Percentiles rank a stretch among this genome's conserved stretches.
Conservation (phyloP, 2,329 filamentous ascomycete genomes). For the Pseudofabraea citricarpa region DNA sequence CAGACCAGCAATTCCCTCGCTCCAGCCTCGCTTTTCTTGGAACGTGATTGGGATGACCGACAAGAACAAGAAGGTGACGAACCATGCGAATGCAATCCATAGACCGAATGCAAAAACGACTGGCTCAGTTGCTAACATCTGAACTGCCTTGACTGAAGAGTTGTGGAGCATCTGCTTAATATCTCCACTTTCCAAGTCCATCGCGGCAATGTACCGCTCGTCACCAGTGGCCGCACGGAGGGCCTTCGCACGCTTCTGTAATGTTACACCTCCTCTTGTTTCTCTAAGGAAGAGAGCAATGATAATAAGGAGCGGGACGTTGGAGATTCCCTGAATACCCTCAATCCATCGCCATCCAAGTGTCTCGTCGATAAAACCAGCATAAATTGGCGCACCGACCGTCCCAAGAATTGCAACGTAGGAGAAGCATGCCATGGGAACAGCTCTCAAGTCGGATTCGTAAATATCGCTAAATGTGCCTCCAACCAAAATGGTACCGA, state of each 20-base stretch:
- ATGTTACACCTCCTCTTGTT: conserved; percentile 72
- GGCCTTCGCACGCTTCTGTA: conserved; percentile 67
- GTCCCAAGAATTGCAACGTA: conserved; percentile 73
- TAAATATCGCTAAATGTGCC: conserved; percentile 86
- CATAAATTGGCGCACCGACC: conserved; percentile 62
- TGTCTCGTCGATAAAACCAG: conserved; percentile 51
- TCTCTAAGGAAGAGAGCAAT: conserved; percentile 73
- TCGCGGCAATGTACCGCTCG: conserved; percentile 43
- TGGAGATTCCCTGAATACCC: conserved; percentile 72
- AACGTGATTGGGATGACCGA: conserved; percentile 71
- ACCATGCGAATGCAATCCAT: conserved; percentile 88
- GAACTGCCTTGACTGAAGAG: conserved; percentile 72
- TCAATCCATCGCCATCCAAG: conserved; percentile 81
- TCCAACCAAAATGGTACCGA: conserved; percentile 73
- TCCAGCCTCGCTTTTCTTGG: conserved; percentile 65
- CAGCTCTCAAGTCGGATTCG: conserved; percentile 70
- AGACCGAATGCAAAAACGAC: conserved; percentile 81
- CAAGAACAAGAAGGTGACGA: conserved; percentile 78
- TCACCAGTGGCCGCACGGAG: conserved; percentile 61
- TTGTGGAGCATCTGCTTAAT: conserved; percentile 64
- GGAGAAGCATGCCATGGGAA: conserved; percentile 82
- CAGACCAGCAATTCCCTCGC: conserved; percentile 52
- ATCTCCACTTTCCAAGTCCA: conserved; percentile 45
- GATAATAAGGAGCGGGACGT: conserved; percentile 55
- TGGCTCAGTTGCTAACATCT: conserved; percentile 63